Percentiles rank a stretch among this genome's conserved stretches.
These are phyloP conservation scores for Dryas alaskensis DNA, from an alignment of 306 rosid species.

Conservation along the genomic window DNA sequence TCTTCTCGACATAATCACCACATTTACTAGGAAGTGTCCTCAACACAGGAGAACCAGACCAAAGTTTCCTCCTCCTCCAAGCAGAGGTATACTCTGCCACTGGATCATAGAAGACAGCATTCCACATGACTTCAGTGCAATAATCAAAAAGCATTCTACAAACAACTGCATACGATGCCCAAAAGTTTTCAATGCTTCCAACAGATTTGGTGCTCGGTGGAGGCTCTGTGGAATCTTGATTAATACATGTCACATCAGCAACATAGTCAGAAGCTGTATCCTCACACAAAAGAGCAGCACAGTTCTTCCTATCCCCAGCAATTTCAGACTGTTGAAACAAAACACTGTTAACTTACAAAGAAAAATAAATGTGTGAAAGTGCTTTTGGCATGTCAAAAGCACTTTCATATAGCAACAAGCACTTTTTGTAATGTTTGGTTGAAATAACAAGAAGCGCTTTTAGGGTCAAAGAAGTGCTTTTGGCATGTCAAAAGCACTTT, in stretches of 20 bases:
- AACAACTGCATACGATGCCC: conserved; percentile 63
- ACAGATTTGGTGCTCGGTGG: conserved; percentile 43
- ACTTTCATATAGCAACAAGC: background rate
- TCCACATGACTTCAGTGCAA: conserved; percentile 86
- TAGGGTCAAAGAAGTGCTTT: background rate
- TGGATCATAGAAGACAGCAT: conserved; percentile 76
- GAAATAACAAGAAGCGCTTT: background rate
- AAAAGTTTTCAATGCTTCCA: conserved; percentile 75
- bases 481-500: background rate
- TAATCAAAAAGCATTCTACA: conserved; percentile 59
- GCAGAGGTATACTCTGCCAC: conserved; percentile 50
- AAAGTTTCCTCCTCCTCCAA: conserved; percentile 71
- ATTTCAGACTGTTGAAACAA: conserved; percentile 51
- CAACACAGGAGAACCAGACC: conserved; percentile 49
- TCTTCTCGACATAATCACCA: conserved; percentile 35
- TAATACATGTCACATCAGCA: conserved; percentile 30
- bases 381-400: background rate
- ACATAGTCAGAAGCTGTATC: conserved; percentile 21
- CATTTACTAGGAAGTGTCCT: conserved; percentile 29
- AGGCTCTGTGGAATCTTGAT: conserved; percentile 33
- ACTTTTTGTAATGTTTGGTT: background rate
- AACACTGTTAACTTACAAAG: conserved; percentile 22
- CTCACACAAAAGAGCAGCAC: conserved; percentile 38
- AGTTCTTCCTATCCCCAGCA: conserved; percentile 36
- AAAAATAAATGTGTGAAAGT: background rate